phyloP scores from a whole-genome alignment of 306 rosid genomes.

The Pterocarpus santalinus region DNA sequence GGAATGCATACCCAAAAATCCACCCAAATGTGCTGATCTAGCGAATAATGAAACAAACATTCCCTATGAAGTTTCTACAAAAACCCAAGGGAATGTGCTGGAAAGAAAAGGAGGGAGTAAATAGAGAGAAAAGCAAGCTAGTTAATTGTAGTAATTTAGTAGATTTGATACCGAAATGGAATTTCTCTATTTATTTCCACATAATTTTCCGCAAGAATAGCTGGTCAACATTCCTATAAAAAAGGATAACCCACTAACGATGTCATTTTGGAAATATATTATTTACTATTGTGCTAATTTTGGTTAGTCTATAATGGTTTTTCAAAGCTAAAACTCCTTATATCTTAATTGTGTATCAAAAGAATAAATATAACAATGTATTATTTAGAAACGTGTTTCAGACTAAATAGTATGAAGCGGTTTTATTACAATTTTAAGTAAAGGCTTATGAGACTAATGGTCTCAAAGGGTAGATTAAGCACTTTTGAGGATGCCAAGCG shows the following conservation, averaged over 20 bases:
- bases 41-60: conserved; percentile 35
- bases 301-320: conserved; percentile 9
- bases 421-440: too few species aligned
- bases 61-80: conserved; percentile 50
- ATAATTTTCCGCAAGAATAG: conserved; percentile 50
- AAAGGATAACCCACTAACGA: not conserved
- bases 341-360: not conserved
- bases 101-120: conserved; percentile 11
- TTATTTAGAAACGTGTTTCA: too few species aligned
- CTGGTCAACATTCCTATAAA: conserved; percentile 33
- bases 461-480: too few species aligned
- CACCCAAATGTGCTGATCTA: conserved; percentile 31
- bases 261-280: conserved; percentile 20
- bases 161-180: conserved; percentile 16
- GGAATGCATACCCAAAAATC: conserved; percentile 19
- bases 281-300: conserved; percentile 44
- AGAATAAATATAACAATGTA: not conserved
- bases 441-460: too few species aligned
- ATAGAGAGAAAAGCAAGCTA: conserved; percentile 23
- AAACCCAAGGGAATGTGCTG: conserved; percentile 51
- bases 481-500: too few species aligned
- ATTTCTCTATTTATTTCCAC: conserved; percentile 28
- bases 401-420: too few species aligned
- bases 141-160: conserved; percentile 5
- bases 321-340: not conserved